Evolutionary conservation across 2,329 filamentous ascomycete species (phyloP).

Genomic region (Xylariaceae sp.): DNA sequence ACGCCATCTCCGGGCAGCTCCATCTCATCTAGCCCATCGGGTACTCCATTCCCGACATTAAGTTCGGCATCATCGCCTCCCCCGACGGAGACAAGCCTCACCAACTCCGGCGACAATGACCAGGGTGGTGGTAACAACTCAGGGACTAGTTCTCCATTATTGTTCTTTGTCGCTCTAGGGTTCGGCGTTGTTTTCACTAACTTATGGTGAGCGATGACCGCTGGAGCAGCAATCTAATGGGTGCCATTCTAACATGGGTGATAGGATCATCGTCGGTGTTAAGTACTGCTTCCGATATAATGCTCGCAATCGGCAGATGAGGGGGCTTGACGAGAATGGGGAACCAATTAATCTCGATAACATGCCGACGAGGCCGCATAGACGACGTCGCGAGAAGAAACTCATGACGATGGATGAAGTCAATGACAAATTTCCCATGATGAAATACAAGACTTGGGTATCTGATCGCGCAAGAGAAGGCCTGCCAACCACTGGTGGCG

Average conservation of each 20-base stretch:
- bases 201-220: slow-evolving; percentile 73
- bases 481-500: slow-evolving; percentile 80
- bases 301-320: slow-evolving; percentile 81
- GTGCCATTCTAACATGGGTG: slow-evolving; percentile 19
- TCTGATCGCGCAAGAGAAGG: slow-evolving; percentile 81
- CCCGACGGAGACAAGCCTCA: slow-evolving; percentile 20
- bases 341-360: slow-evolving; percentile 86
- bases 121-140: slow-evolving; percentile 45
- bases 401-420: slow-evolving; percentile 99
- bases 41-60: slow-evolving; percentile 10
- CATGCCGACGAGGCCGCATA: slow-evolving; percentile 78
- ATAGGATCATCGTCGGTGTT: slow-evolving; percentile 97
- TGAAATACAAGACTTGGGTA: slow-evolving; percentile 96
- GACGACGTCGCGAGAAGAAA: slow-evolving; percentile 93
- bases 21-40: slow-evolving; percentile 8
- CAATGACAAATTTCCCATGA: slow-evolving; percentile 93
- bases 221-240: slow-evolving; percentile 1
- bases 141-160: slow-evolving; percentile 70
- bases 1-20: slow-evolving; percentile 10
- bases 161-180: slow-evolving; percentile 94
- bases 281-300: slow-evolving; percentile 99
- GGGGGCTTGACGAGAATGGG: slow-evolving; percentile 72
- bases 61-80: slow-evolving; percentile 13
- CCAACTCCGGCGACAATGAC: slow-evolving; percentile 25
- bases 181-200: slow-evolving; percentile 99